Evolutionary conservation across 768 basidiomycete genomes (phyloP), one percentile per base, ranked within the genome.

Genomic region (Hygrophoropsis aurantiaca): DNA sequence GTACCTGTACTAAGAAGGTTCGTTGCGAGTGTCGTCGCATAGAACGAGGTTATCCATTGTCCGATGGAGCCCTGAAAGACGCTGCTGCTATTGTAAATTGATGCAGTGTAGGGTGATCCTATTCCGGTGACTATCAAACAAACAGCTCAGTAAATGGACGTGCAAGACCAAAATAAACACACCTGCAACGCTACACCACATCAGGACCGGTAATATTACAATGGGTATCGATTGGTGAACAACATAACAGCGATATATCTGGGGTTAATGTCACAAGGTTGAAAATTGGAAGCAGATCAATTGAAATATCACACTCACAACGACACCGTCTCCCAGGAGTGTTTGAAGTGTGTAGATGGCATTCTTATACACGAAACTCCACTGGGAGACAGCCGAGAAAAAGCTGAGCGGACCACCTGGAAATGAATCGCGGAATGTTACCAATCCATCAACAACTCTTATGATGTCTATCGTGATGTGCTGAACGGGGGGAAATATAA

Each of bases 1-100:
- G 23, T 38, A 68, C 68, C 7, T 8, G 71, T 70, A 11, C 61
- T 60, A 16, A 57, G 41, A 0, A 69, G 37, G 51, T 73, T 73
- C 18, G 67, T 67, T 0, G 49, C 19, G 11, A 72, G 52, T 1
- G 72, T 65, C 3, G 55, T 56, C 0, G 53, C 47, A 51, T 62
- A 71, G 41, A 67, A 69, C 4, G 67, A 49, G 0, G 55, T 66
- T 43, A 72, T 63, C 71, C 71, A 74, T 11, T 46, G 44, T 0
- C 61, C 54, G 13, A 65, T 58, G 16, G 30, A 48, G 2, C 40
- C 49, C 2, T 40, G 55, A 44, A 70, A 74, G 13, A 71, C 58
- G 9, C 56, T 51, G 2, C 21, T n/a, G 1, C 51, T 44, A 0
- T 36, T 37, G 9, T 44, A 13, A 5, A 15, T 41, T 2, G 59